Conservation (phyloP, 1,284 basidiomycete species). For the Puccinia coronata region DNA sequence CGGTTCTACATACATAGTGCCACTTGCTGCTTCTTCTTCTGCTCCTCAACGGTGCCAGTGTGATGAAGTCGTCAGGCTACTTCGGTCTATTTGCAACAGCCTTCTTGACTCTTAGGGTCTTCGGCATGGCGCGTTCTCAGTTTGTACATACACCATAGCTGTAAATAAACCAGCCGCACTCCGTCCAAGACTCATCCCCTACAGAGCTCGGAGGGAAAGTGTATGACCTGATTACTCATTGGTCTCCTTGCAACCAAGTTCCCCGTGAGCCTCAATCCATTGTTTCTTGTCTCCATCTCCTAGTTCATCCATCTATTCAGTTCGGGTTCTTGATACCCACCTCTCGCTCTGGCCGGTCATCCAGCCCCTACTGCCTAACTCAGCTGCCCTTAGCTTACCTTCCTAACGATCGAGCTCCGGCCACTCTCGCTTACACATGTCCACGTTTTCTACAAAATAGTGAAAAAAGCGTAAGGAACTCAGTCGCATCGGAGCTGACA, state of each 20-base stretch:
- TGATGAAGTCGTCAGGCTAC: not conserved
- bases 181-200: not conserved
- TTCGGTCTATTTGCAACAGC: not conserved
- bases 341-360: too few relatives aligned
- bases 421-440: not conserved
- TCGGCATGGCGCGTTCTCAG: not conserved
- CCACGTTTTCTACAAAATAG: not conserved
- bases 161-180: not conserved
- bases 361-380: too few relatives aligned
- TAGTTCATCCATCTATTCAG: too few relatives aligned
- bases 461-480: not conserved
- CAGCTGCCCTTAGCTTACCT: not conserved
- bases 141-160: too few relatives aligned
- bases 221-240: not conserved
- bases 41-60: not conserved
- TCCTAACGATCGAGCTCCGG: slow-evolving; percentile 7
- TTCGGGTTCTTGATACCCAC: too few relatives aligned
- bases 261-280: not conserved
- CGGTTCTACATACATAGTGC: too few relatives aligned
- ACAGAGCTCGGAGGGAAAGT: not conserved
- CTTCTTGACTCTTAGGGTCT: not conserved
- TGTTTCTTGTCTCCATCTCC: too few relatives aligned
- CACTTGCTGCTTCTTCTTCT: slow-evolving; percentile 4
- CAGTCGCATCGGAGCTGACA: not conserved
- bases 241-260: not conserved